Base-by-base conservation (phyloP, 495 filamentous ascomycete species). In the Talaromyces thailandensis region DNA sequence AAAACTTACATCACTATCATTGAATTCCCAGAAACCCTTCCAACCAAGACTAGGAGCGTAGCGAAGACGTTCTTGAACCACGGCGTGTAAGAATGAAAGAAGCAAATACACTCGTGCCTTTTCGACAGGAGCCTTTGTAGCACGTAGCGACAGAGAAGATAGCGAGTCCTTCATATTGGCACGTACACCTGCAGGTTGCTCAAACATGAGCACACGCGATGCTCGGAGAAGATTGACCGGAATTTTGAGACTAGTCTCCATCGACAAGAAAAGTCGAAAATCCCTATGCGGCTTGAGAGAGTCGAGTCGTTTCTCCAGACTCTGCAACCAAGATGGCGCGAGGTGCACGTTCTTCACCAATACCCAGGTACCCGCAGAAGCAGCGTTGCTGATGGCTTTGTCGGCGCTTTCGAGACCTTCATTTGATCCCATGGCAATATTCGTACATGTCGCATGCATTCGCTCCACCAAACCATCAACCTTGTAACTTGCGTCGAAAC, bases 1-100 rank as follows among this genome's bases (percentile, higher is more conserved):
- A 21, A 31, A 11, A 63, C 92, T 88, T 84, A 97, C 93, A 75
- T 98, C 94, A 66, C 93, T 96, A 73, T 99, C 94, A 70, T 99
- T 99, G 71, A 99, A 99, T 77, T 99, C 94, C 94, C 94, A 99
- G 82, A 96, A 96, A 61, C 91, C 91, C 79, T 96, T 96, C 94
- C 95, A 98, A 58, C 94, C 94, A 61, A 99, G 82, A 58, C 83
- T 94, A 2, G 94, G 95, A 21, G 92, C 93, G 69, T 99, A 99
- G 62, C 94, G 90, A 64, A 99, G 80, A 67, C 94, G 81, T 72
- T 99, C 94, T 73, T 99, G 94, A 31, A 99, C 84, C 12, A 99
- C 93, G 12, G 95, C 94, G 68, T 99, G 94, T 63, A 98, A 71
- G 83, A 98, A 98, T 6, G 90, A 93, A 23, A 99, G 84, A 58